Percentiles rank a stretch among this genome's conserved stretches.
Evolutionary conservation across 345 rosid species (phyloP).

Genomic region (Brassica cretica): DNA sequence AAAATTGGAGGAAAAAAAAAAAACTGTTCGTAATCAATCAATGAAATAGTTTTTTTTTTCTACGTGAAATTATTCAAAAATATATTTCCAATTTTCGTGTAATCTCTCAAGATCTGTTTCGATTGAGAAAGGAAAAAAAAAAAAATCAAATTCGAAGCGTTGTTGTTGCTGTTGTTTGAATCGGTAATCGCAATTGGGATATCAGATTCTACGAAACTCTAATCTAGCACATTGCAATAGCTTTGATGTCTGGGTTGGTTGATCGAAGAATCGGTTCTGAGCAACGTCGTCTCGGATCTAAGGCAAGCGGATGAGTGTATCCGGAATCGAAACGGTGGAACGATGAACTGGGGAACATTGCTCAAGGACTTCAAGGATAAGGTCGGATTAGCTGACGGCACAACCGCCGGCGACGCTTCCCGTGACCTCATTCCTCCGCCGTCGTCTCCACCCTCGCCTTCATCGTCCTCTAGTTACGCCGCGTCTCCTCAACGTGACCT

Average conservation of each 20-base stretch:
- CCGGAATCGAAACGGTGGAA: slow-evolving; percentile 32
- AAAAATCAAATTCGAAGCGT: background rate
- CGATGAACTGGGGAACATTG: slow-evolving; percentile 93
- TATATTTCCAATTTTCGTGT: background rate
- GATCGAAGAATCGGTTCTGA: background rate
- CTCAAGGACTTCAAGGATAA: slow-evolving; percentile 87
- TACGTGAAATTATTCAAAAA: background rate
- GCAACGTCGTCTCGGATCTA: slow-evolving; percentile 21
- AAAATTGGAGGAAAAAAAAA: background rate
- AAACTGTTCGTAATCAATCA: background rate
- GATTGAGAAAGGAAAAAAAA: background rate
- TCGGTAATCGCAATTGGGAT: slow-evolving; percentile 18
- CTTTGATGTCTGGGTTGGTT: slow-evolving; percentile 19
- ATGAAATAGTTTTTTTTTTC: background rate
- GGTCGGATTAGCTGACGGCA: slow-evolving; percentile 62
- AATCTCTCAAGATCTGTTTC: background rate
- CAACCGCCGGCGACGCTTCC: slow-evolving; percentile 48
- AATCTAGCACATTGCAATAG: slow-evolving; percentile 32
- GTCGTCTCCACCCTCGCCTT: slow-evolving; percentile 48
- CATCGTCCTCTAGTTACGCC: slow-evolving; percentile 42
- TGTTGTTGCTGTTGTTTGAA: background rate
- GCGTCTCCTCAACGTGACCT: slow-evolving; percentile 49
- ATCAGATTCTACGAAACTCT: slow-evolving; percentile 33
- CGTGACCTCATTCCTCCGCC: slow-evolving; percentile 44
- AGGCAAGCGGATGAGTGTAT: background rate